Evolutionary conservation across 2,329 filamentous ascomycete species (phyloP).

Genomic region (Helotiales sp.): DNA sequence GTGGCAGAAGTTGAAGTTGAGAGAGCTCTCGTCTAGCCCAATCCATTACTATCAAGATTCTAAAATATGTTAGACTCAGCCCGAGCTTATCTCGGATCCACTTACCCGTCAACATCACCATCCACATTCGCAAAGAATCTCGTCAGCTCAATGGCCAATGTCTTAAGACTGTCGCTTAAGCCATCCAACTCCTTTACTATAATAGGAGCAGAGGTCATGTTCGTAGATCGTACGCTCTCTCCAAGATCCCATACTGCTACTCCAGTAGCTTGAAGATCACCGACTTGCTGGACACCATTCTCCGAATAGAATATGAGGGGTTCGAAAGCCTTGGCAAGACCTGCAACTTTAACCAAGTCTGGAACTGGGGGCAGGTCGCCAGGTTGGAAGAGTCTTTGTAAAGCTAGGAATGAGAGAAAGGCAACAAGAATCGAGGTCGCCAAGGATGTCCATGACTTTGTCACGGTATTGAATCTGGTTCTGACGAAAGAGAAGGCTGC

Average conservation of each 20-base stretch:
- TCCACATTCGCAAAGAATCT: slow-evolving; percentile 94
- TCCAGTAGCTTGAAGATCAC: slow-evolving; percentile 86
- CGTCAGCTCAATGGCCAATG: slow-evolving; percentile 82
- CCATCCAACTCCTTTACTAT: slow-evolving; percentile 87
- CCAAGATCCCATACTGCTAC: slow-evolving; percentile 94
- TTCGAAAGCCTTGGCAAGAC: slow-evolving; percentile 88
- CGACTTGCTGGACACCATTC: slow-evolving; percentile 83
- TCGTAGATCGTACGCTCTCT: slow-evolving; percentile 85
- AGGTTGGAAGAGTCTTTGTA: slow-evolving; percentile 72
- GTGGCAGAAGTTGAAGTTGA: slow-evolving; percentile 65
- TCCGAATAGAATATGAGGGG: slow-evolving; percentile 95
- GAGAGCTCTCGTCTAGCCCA: slow-evolving; percentile 88
- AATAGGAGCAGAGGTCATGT: slow-evolving; percentile 86
- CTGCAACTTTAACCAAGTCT: slow-evolving; percentile 88
- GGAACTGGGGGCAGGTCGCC: slow-evolving; percentile 70
- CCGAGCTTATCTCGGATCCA: slow-evolving; percentile 25
- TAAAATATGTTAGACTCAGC: slow-evolving; percentile 43
- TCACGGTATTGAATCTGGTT: slow-evolving; percentile 62
- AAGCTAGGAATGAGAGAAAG: slow-evolving; percentile 66
- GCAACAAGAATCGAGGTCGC: slow-evolving; percentile 64
- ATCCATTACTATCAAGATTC: slow-evolving; percentile 93
- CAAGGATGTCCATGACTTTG: slow-evolving; percentile 72
- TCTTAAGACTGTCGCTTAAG: slow-evolving; percentile 83
- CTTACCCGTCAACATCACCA: slow-evolving; percentile 83
- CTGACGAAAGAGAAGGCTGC: slow-evolving; percentile 69